A percentile compares a stretch with the other conserved stretches of the same genome.
These are phyloP conservation scores for Plasmopara viticola DNA, from an alignment of 352 stramenopile genomes.

Conservation along the genomic window DNA sequence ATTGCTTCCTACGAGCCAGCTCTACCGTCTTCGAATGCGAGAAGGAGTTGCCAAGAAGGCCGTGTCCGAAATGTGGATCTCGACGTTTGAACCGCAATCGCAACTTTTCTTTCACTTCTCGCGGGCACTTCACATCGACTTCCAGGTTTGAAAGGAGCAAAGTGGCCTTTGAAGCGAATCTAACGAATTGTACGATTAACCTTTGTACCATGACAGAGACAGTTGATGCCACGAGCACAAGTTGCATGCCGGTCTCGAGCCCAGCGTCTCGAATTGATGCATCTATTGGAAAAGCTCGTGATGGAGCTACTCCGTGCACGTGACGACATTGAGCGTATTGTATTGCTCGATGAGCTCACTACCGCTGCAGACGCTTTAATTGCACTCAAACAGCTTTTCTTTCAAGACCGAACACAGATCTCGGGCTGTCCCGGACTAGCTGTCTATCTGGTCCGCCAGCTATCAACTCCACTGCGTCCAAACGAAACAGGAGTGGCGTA, in stretches of 20 bases:
- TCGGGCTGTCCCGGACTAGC: slow-evolving; percentile 23
- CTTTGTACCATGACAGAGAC: slow-evolving; percentile 11
- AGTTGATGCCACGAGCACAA: slow-evolving; percentile 16
- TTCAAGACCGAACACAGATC: slow-evolving; percentile 37
- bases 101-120: slow-evolving; percentile 49
- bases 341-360: slow-evolving; percentile 44
- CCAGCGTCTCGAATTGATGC: slow-evolving; percentile 23
- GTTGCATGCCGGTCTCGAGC: slow-evolving; percentile 1
- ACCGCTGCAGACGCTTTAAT: slow-evolving; percentile 24
- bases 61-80: slow-evolving; percentile 31
- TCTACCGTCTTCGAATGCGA: slow-evolving; percentile 38
- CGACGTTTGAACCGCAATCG: slow-evolving; percentile 60
- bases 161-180: slow-evolving; percentile 5
- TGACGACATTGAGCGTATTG: slow-evolving; percentile 15
- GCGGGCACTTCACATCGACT: slow-evolving; percentile 29
- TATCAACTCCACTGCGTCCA: slow-evolving; percentile 13
- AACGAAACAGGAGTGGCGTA: slow-evolving; percentile 9
- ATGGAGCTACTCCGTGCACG: slow-evolving; percentile 20
- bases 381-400: slow-evolving; percentile 43
- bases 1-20: slow-evolving; percentile 38
- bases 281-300: slow-evolving; percentile 33
- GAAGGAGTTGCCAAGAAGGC: slow-evolving; percentile 7
- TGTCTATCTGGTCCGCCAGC: slow-evolving; percentile 25
- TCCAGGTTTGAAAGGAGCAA: slow-evolving; percentile 22
- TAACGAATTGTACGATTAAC: slow-evolving; percentile 1